phyloP scores from a whole-genome alignment of 2,329 filamentous ascomycete genomes.

The Corinectria fuckeliana region DNA sequence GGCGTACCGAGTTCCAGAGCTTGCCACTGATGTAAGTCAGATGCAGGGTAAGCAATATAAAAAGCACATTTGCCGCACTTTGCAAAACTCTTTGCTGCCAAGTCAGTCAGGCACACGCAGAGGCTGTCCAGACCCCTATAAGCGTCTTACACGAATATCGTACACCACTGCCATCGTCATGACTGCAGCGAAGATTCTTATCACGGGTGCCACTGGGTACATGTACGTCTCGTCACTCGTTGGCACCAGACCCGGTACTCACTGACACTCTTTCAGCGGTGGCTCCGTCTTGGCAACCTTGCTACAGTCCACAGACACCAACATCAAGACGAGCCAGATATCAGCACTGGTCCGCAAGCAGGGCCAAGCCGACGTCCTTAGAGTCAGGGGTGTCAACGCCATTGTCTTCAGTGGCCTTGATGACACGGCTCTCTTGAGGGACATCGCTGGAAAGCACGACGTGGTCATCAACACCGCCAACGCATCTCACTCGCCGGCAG shows the following conservation, averaged over 20 bases:
- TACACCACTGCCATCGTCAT: slow-evolving; percentile 1
- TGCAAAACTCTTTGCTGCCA: not conserved
- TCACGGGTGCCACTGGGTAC: slow-evolving; percentile 40
- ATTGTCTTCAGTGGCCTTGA: slow-evolving; percentile 36
- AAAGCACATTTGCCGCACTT: not conserved
- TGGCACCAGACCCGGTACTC: not conserved
- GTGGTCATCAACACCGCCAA: slow-evolving; percentile 52
- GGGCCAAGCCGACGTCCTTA: slow-evolving; percentile 35
- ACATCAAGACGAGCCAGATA: slow-evolving; percentile 28
- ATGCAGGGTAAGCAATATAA: not conserved
- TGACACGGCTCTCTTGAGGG: slow-evolving; percentile 28
- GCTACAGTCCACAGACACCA: slow-evolving; percentile 23
- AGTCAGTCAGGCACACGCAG: not conserved
- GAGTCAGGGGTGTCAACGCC: slow-evolving; percentile 26
- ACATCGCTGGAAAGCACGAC: slow-evolving; percentile 35
- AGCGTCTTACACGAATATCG: not conserved
- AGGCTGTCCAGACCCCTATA: not conserved
- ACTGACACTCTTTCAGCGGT: slow-evolving; percentile 25
- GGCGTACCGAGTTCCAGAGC: not conserved
- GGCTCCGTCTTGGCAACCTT: slow-evolving; percentile 35
- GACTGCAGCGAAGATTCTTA: slow-evolving; percentile 31
- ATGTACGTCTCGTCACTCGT: slow-evolving; percentile 22
- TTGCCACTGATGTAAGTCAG: not conserved
- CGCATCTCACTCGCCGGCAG: slow-evolving; percentile 46
- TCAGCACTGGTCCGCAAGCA: slow-evolving; percentile 37